Percentiles rank a stretch among this genome's conserved stretches.
These are phyloP conservation scores for Aspergillus chevalieri DNA, from an alignment of 2,329 filamentous ascomycete species.

Conservation along the genomic window DNA sequence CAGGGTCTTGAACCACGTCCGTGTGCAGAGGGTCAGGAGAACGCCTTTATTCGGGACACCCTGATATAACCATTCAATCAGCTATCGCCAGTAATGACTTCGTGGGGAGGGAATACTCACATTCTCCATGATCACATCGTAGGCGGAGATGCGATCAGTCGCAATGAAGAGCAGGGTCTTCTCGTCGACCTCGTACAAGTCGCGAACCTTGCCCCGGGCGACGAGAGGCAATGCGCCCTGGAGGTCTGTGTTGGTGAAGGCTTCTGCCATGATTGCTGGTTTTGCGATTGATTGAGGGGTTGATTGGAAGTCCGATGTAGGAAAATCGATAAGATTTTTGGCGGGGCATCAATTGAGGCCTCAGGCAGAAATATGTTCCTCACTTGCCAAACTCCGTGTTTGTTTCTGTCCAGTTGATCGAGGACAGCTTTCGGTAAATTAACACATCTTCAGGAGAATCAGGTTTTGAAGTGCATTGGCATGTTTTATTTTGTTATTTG, in stretches of 20 bases:
- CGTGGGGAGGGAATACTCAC: slow-evolving; percentile 45
- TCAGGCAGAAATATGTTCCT: neutral
- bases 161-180: slow-evolving; percentile 73
- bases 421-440: neutral
- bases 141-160: slow-evolving; percentile 88
- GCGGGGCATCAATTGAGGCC: neutral
- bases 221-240: slow-evolving; percentile 44
- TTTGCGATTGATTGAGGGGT: neutral
- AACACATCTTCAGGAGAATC: neutral
- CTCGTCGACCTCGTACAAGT: slow-evolving; percentile 68
- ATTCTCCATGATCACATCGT: slow-evolving; percentile 85
- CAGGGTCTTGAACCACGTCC: slow-evolving; percentile 63
- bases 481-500: neutral
- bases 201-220: slow-evolving; percentile 68
- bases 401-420: neutral
- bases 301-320: neutral
- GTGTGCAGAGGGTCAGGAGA: slow-evolving; percentile 61
- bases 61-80: slow-evolving; percentile 30
- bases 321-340: slow-evolving; percentile 6
- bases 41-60: slow-evolving; percentile 63
- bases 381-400: neutral
- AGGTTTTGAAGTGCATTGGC: neutral
- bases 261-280: slow-evolving; percentile 26
- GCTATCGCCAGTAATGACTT: slow-evolving; percentile 14
- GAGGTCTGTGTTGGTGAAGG: slow-evolving; percentile 39